Evolutionary conservation across 2,329 filamentous ascomycete genomes (phyloP).

Genomic region (Colletotrichum liaoningense): DNA sequence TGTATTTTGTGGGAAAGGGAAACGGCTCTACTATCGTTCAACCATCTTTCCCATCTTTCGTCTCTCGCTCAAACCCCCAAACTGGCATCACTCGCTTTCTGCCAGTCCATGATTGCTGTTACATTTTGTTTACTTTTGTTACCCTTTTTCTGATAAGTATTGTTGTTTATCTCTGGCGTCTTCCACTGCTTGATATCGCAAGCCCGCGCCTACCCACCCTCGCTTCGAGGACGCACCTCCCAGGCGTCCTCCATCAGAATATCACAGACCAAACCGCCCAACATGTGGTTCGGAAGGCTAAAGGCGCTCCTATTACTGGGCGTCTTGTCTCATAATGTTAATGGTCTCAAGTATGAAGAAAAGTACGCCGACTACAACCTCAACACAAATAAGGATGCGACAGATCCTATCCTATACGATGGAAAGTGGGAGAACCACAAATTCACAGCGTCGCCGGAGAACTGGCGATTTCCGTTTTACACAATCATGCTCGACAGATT

Average conservation of each 20-base stretch:
- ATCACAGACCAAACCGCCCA: slow-evolving; percentile 15
- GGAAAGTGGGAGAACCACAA: slow-evolving; percentile 64
- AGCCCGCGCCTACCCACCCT: slow-evolving; percentile 18
- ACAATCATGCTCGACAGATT: slow-evolving; percentile 73
- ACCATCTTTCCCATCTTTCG: slow-evolving; percentile 28
- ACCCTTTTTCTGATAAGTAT: background rate
- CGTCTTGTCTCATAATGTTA: slow-evolving; percentile 32
- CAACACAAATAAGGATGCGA: slow-evolving; percentile 68
- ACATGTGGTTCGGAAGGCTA: slow-evolving; percentile 30
- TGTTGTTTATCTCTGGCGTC: slow-evolving; percentile 4
- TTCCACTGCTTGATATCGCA: slow-evolving; percentile 16
- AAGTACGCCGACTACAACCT: slow-evolving; percentile 64
- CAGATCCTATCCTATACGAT: slow-evolving; percentile 66
- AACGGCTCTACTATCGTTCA: slow-evolving; percentile 31
- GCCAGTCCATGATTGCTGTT: slow-evolving; percentile 25
- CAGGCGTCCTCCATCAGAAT: slow-evolving; percentile 23
- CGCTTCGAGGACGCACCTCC: slow-evolving; percentile 30
- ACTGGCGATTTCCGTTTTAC: slow-evolving; percentile 76
- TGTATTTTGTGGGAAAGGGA: slow-evolving; percentile 32
- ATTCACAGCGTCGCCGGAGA: slow-evolving; percentile 66
- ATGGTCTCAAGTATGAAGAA: slow-evolving; percentile 42
- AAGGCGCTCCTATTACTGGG: slow-evolving; percentile 31
- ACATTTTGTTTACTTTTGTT: slow-evolving; percentile 12
- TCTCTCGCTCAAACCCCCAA: slow-evolving; percentile 29
- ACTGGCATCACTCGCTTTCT: slow-evolving; percentile 34